Conservation (phyloP, 2,329 filamentous ascomycete species). For the Colletotrichum tropicale region DNA sequence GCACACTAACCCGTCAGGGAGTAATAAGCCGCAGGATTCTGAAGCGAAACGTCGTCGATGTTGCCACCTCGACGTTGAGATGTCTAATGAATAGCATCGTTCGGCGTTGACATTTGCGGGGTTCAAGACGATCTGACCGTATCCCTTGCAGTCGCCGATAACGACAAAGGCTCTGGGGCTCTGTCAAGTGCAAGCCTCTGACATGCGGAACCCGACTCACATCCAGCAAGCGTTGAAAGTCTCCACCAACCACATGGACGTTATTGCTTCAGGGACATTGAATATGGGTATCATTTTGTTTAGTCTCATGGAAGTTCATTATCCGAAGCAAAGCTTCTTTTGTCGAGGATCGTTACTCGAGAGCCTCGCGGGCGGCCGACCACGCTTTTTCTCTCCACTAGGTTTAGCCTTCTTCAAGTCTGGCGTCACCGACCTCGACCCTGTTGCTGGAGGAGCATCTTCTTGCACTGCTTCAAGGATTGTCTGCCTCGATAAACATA, state of each 20-base stretch:
- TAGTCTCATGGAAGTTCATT: background rate
- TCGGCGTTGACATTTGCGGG: background rate
- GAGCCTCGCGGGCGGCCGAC: slow-evolving; percentile 36
- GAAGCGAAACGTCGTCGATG: background rate
- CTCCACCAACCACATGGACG: background rate
- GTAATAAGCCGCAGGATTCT: background rate
- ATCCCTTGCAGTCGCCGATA: background rate
- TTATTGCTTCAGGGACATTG: background rate
- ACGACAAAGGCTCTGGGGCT: background rate
- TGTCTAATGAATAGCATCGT: background rate
- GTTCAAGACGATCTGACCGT: background rate
- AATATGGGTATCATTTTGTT: slow-evolving; percentile 6
- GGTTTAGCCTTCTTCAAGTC: slow-evolving; percentile 40
- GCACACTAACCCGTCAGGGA: background rate
- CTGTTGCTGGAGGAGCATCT: slow-evolving; percentile 31
- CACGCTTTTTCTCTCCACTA: slow-evolving; percentile 40
- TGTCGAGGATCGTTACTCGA: slow-evolving; percentile 47
- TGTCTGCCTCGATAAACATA: slow-evolving; percentile 83
- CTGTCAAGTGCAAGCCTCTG: background rate
- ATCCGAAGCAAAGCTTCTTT: slow-evolving; percentile 59
- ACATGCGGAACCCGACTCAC: background rate
- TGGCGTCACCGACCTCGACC: slow-evolving; percentile 30
- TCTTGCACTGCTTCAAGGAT: slow-evolving; percentile 83
- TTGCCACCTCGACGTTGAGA: background rate
- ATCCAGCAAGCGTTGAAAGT: background rate